Evolutionary conservation across 2,329 filamentous ascomycete genomes (phyloP), one percentile per base, ranked within the genome.

Genomic region (Fusarium scirpi): DNA sequence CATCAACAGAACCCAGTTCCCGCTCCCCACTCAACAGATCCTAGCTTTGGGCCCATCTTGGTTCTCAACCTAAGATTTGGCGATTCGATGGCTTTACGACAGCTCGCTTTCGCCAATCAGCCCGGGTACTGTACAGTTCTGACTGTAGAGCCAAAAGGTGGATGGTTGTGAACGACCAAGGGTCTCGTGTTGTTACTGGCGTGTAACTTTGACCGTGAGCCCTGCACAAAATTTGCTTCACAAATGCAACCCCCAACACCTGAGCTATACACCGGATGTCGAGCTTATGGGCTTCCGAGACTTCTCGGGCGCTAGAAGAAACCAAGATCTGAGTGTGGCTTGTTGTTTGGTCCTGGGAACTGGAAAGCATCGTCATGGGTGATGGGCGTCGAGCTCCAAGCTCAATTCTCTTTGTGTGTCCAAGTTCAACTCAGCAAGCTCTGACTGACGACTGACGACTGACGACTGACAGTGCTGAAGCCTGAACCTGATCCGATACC

Each of bases 241-340:
- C 18, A 30, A 32, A 22, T 18, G 20, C 41, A 47, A 43, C 43
- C 7, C 29, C 20, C 15, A 44, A 30, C 67, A 65, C 67, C 43
- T 55, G 10, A 30, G 30, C 27, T 57, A 53, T 65, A 58, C 68
- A 45, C 18, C 18, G 34, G 16, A 38, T 43, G 44, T 62, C 47
- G 22, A 52, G 29, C 58, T 68, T 59, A 71, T 47, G 32, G 47
- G n/a, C 47, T 38, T 44, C 68, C 68, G 64, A 71, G 38, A 58
- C 44, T 56, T 58, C 43, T 71, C 68, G 64, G 68, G 41, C 68
- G 55, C 68, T 71, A 71, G 62, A 54, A 65, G 27, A 20, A 60
- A 56, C 43, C 54, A 60, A 65, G 53, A 65, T 60, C 61, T 48
- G 53, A 65, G 32, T 27, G 38, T 34, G 53, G 41, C 22, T 57